Base-by-base conservation (phyloP, 768 basidiomycete genomes). In the Lactarius psammicola region DNA sequence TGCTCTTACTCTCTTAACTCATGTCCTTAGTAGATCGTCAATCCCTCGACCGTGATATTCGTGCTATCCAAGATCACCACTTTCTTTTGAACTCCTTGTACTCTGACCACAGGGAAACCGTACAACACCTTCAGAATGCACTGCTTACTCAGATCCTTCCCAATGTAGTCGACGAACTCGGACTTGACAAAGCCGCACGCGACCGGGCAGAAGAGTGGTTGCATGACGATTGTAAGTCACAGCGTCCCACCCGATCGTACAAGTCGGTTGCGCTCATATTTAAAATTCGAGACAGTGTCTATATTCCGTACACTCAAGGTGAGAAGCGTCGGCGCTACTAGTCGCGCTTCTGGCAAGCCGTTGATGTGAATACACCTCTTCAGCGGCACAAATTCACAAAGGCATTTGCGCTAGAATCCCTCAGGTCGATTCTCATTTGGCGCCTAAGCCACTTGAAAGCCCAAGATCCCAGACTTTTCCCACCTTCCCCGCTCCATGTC, bases 351-450 rank as follows among this genome's bases (percentile, higher is more conserved):
- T 17, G 18, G 31, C 10, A 17, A 20, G 20, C 38, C 53, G 60
- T 55, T 55, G 60, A 23, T 40, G 60, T 42, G 36, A 56, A 63
- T 56, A 65, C 71, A 46, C 62, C 62, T 51, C 38, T 60, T 36
- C 74, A 92, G 89, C 83, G 87, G 68, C 85, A 90, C 73, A 81
- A 84, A 65, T 91, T 88, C 69, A 86, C 81, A 44, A 78, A 78
- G 59, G 84, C 87, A 0, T 85, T 88, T 67, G 80, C 86, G 23
- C 73, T 88, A 71, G 84, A 88, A 76, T 81, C 84, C 38, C 77
- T 86, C 42, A 80, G 81, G 60, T 79, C 81, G 70, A 82, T 77
- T 63, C 75, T 88, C 20, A 71, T 82, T 59, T 88, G 87, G 87
- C 84, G 88, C 62, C 71, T 84, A 65, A 62, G 56, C 0, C 59